Evolutionary conservation across 805 yeast species (phyloP), one percentile per base, ranked within the genome.

Genomic region (Spathaspora girioi): DNA sequence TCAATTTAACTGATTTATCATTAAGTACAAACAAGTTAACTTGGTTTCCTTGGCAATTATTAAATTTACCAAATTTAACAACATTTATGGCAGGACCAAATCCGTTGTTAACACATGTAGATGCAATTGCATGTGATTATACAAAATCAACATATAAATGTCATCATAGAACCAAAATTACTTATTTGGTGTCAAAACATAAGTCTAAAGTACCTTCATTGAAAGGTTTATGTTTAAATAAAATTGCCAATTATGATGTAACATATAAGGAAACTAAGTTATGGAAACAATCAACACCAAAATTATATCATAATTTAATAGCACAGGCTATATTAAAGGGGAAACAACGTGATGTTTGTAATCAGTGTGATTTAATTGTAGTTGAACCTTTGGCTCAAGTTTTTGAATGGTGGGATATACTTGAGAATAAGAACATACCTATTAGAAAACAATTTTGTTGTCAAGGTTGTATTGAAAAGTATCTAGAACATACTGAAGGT

Each of bases 341-440:
- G 0, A 66, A 67, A 49, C 72, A 75, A 56, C 75, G 76, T 14
- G 85, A 82, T 52, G 67, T 73, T 0, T 83, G 89, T 60, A 77
- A 81, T 2, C 68, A 70, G 42, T 83, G 89, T 62, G 64, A 70
- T 7, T 52, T 63, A 3, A 67, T 75, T n/a, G 69, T 78, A 2
- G 76, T 82, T 6, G 83, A 82, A 50, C 80, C 85, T 2, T 71
- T 75, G 12, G 87, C 87, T 0, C 84, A 83, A 56, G 73, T 78
- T 1, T 60, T 77, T 54, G 88, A 83, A 60, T 83, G 87, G 87
- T 83, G 89, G 88, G 84, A 83, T 57, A 70, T 82, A 45, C 70
- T 78, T 47, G 76, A 71, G 38, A 77, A 82, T 50, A 70, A 65
- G 38, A 61, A 70, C 35, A 64, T 82, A 3, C 87, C 89, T 0